Conservation (phyloP, 192 early-diverging fungal genomes). For the Oehlia diaphana region DNA sequence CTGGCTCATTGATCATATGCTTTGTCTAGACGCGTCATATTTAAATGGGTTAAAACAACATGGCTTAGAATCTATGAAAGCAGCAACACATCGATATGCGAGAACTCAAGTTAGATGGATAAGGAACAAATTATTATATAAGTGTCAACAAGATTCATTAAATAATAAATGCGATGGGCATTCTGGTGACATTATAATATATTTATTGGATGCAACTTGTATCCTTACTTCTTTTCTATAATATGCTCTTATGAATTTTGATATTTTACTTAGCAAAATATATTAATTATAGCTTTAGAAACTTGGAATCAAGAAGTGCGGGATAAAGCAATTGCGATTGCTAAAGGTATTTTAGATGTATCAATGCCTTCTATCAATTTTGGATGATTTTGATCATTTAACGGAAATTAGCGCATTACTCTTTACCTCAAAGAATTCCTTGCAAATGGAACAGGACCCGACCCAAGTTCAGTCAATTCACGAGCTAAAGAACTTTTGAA, state of each 20-base stretch:
- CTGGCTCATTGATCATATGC: not conserved
- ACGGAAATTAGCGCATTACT: not conserved
- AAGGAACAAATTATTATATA: constrained; percentile 66
- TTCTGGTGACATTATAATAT: constrained; percentile 37
- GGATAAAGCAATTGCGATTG: constrained; percentile 52
- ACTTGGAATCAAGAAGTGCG: constrained; percentile 58
- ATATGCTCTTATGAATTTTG: not conserved
- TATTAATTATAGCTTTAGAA: constrained; percentile 40
- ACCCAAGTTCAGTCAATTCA: constrained; percentile 23
- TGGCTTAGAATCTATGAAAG: constrained; percentile 83
- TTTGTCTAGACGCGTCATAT: not conserved
- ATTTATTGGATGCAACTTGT: constrained; percentile 72
- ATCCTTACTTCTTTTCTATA: constrained; percentile 20
- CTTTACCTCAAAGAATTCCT: not conserved
- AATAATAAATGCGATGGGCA: too few relatives aligned
- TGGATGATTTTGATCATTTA: not conserved
- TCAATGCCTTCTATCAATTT: not conserved
- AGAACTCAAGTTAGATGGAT: constrained; percentile 82
- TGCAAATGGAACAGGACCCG: constrained; percentile 12
- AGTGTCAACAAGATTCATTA: constrained; percentile 32
- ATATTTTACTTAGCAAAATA: not conserved
- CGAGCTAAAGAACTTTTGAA: constrained; percentile 41
- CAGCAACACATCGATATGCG: constrained; percentile 86
- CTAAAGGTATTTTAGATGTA: constrained; percentile 41
- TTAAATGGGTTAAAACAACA: constrained; percentile 46